Evolutionary conservation across 805 yeast genomes (phyloP), one percentile per base, ranked within the genome.

Genomic region (Vanderwaltozyma polyspora): DNA sequence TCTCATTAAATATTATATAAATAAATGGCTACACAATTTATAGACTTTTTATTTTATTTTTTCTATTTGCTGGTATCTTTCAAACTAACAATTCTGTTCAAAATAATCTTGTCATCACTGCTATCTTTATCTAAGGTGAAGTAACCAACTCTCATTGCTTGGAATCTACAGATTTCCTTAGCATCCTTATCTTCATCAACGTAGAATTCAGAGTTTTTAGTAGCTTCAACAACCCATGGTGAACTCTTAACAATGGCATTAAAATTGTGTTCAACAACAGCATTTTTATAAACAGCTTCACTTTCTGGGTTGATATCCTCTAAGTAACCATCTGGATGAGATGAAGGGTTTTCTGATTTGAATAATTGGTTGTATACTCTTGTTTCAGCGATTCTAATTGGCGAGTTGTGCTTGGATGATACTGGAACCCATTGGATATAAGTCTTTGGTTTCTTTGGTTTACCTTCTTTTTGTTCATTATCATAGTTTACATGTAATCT

Each of bases 391-490:
- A 91, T 58, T 35, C 60, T 60, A 31, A 80, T 66, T 4, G 89
- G 87, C 8, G 85, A 76, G 28, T 64, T 62, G 48, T 73, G 65
- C 40, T 72, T 70, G 22, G 65, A 62, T 16, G 77, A 66, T 42
- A 75, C 74, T 33, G 95, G 94, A 33, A 91, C 77, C 98, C 98
- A 91, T 64, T 91, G 98, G 52, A 91, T 86, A 56, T 68, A 91
- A 8, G 98, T 87, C 73, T 89, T 91, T 53, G 98, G 98, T 55
- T 83, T 85, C 58, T 68, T 72, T 44, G 66, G 66, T 33, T 59
- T 62, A 36, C 62, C 64, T 12, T 56, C 54, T 12, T 25, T 22
- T 15, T 65, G 58, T 36, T 73, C 83, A 42, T 74, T 74, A 53
- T 86, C 82, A 53, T 89, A 91, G 49, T 78, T 72, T 33, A 81